A percentile compares a stretch with the other conserved stretches of the same genome.
Conservation (phyloP, 805 yeast species). For the Candida nitratophila region DNA sequence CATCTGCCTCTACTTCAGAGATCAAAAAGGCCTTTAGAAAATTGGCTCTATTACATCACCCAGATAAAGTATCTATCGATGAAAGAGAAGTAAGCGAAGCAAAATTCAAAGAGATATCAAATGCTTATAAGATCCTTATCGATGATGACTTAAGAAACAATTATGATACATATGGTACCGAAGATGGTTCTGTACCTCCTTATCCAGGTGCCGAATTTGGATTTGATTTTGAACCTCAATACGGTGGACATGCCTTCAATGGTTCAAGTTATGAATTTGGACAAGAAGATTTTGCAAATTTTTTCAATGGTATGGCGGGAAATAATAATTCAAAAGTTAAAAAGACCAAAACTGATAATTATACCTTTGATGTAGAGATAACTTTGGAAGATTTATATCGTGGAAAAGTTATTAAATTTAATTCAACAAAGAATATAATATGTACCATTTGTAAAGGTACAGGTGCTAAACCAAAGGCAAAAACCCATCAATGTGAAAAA, state of each 20-base stretch:
- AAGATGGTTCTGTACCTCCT: conserved; percentile 23
- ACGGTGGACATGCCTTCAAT: conserved; percentile 36
- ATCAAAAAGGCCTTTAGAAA: conserved; percentile 81
- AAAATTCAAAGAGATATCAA: conserved; percentile 74
- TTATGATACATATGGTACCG: conserved; percentile 51
- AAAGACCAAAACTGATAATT: conserved; percentile 49
- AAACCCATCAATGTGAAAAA: conserved; percentile 44
- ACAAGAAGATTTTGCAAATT: conserved; percentile 72
- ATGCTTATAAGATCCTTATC: conserved; percentile 77
- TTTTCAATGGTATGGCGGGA: conserved; percentile 46
- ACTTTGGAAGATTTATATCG: conserved; percentile 68
- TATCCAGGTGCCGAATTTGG: conserved; percentile 15
- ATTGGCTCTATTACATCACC: conserved; percentile 78
- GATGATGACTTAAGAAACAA: conserved; percentile 58
- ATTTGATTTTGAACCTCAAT: conserved; percentile 33
- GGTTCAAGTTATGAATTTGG: conserved; percentile 39
- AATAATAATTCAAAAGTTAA: not conserved
- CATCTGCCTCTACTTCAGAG: conserved; percentile 59
- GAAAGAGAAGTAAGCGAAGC: conserved; percentile 63
- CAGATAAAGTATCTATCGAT: conserved; percentile 73
- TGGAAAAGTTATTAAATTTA: conserved; percentile 73
- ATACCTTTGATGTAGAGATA: conserved; percentile 55
- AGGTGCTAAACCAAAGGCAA: conserved; percentile 63
- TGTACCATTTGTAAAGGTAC: conserved; percentile 71
- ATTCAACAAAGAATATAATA: conserved; percentile 62